A percentile compares a stretch with the other conserved stretches of the same genome.
phyloP scores from a whole-genome alignment of 176 grass and related monocot genomes.

The Hyparrhenia diplandra region DNA sequence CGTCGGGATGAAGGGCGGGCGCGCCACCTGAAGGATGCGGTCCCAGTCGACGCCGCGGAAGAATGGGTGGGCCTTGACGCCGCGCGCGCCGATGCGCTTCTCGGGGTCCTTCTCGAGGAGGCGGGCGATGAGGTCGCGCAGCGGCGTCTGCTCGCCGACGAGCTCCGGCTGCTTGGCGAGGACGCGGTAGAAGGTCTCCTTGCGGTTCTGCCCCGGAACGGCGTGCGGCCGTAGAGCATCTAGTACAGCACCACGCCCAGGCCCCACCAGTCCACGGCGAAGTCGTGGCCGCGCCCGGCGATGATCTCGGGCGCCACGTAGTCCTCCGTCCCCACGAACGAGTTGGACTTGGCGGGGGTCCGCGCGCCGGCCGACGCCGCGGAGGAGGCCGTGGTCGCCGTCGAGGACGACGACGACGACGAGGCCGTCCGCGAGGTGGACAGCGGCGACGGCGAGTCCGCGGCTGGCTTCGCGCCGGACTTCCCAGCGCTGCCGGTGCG shows the following conservation, averaged over 20 bases:
- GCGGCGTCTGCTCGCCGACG: constrained; percentile 70
- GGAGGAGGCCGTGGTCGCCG: constrained; percentile 22
- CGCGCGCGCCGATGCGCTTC: constrained; percentile 51
- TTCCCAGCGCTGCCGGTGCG: background rate
- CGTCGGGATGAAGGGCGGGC: constrained; percentile 78
- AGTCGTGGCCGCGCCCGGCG: constrained; percentile 81
- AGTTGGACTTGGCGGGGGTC: constrained; percentile 71
- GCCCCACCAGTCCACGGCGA: constrained; percentile 94
- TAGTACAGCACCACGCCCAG: constrained; percentile 88
- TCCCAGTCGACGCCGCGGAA: constrained; percentile 81
- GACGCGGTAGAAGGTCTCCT: constrained; percentile 98
- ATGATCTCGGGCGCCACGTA: constrained; percentile 99
- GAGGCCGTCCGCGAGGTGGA: constrained; percentile 42
- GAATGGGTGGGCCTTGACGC: constrained; percentile 80
- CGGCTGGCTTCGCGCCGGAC: background rate
- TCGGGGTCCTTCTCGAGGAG: constrained; percentile 93
- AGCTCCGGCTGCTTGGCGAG: constrained; percentile 79
- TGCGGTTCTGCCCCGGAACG: constrained; percentile 87
- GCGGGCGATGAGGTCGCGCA: constrained; percentile 69
- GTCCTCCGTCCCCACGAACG: constrained; percentile 97
- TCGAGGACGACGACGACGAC: constrained; percentile 31
- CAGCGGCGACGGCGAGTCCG: constrained; percentile 36
- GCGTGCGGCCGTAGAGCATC: constrained; percentile 97
- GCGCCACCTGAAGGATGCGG: constrained; percentile 54
- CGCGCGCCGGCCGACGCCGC: background rate